phyloP scores from a whole-genome alignment of 2,329 filamentous ascomycete species.

The Paraphoma chrysanthemicola region DNA sequence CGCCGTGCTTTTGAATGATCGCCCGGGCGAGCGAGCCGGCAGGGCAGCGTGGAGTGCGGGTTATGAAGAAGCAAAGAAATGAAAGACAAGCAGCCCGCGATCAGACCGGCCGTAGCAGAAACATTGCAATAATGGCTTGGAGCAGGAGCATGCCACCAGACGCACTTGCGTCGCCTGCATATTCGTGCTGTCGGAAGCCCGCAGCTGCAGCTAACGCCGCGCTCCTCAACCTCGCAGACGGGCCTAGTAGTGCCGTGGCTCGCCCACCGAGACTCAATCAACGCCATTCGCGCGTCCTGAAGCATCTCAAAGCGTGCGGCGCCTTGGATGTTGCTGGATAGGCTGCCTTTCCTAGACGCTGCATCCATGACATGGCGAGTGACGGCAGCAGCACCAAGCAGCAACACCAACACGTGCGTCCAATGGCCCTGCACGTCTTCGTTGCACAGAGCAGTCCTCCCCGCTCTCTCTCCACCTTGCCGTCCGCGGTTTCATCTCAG shows the following conservation, averaged over 20 bases:
- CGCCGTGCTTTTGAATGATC: conserved; percentile 10
- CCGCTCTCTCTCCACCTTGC: conserved; percentile 25
- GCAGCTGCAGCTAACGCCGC: conserved; percentile 23
- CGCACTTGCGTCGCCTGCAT: conserved; percentile 23
- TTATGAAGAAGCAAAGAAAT: conserved; percentile 10
- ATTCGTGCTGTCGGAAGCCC: conserved; percentile 23
- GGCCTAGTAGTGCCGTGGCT: conserved; percentile 19
- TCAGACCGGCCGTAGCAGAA: not conserved
- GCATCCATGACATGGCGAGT: not conserved
- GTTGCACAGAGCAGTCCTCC: conserved; percentile 15
- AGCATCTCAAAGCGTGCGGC: conserved; percentile 1
- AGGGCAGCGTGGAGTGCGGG: conserved; percentile 1
- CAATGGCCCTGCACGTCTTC: conserved; percentile 25
- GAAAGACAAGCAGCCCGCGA: not conserved
- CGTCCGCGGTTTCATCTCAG: conserved; percentile 34
- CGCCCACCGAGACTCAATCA: conserved; percentile 18
- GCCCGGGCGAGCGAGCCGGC: conserved; percentile 16
- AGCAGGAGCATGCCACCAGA: conserved; percentile 14
- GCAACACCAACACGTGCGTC: conserved; percentile 10
- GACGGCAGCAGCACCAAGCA: not conserved
- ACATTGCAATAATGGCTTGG: conserved; percentile 2
- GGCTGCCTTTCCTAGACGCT: not conserved
- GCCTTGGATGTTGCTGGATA: not conserved
- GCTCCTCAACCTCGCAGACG: conserved; percentile 16
- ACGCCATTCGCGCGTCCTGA: conserved; percentile 5